Conservation (phyloP, 2,329 filamentous ascomycete species). For the Coniochaeta ligniaria region DNA sequence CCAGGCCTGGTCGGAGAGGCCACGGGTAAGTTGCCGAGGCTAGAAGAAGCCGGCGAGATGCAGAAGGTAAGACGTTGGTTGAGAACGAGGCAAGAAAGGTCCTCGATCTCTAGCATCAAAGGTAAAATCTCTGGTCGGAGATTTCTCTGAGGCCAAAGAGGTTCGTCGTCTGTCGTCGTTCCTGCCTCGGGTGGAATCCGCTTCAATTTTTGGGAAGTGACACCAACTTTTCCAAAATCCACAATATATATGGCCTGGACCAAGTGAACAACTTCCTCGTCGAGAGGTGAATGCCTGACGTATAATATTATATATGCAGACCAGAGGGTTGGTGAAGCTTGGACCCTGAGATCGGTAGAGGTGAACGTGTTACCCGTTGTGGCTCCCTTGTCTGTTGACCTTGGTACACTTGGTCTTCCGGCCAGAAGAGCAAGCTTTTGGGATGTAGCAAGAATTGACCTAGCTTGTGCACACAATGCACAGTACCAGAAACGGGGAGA, state of each 20-base stretch:
- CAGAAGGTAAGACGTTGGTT: neutral
- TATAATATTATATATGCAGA: neutral
- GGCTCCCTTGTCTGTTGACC: neutral
- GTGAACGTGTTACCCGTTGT: neutral
- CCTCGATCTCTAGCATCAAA: neutral
- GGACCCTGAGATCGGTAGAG: neutral
- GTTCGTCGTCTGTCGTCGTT: neutral
- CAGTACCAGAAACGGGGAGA: neutral
- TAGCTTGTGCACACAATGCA: neutral
- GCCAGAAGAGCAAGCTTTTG: neutral
- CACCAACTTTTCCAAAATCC: neutral
- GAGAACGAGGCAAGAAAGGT: neutral
- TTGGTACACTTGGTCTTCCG: neutral
- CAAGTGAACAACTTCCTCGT: neutral
- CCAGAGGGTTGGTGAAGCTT: neutral
- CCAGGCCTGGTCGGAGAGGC: conserved; percentile 7
- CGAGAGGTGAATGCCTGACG: neutral
- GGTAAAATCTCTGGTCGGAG: neutral
- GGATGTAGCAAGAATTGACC: neutral
- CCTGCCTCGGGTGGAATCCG: neutral
- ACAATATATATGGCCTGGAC: neutral
- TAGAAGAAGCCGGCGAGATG: neutral
- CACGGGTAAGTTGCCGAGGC: conserved; percentile 5
- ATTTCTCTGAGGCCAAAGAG: neutral
- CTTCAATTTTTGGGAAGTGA: neutral